Percentiles rank a stretch among this genome's conserved stretches.
Evolutionary conservation across 179 eudicot genomes (phyloP).

Genomic region (Camellia oleifera): DNA sequence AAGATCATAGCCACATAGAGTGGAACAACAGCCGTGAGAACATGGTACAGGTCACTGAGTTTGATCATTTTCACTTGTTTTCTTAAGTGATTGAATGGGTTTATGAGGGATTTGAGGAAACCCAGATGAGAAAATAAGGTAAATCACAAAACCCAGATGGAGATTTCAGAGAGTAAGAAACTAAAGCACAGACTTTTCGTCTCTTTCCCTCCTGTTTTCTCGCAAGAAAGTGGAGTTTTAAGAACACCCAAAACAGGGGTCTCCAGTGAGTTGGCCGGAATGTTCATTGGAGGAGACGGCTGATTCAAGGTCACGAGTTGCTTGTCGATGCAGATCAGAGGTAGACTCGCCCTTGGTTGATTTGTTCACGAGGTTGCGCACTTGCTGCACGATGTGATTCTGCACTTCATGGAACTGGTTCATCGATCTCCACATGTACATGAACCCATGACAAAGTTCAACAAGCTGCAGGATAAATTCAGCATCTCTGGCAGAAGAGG

Average conservation of each 20-base stretch:
- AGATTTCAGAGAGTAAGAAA: neutral
- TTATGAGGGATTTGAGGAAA: constrained; percentile 3
- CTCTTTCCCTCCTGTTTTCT: neutral
- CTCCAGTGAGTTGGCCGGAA: neutral
- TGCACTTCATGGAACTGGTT: constrained; percentile 92
- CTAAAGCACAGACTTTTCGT: neutral
- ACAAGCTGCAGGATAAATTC: constrained; percentile 92
- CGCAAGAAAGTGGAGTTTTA: neutral
- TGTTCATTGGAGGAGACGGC: constrained; percentile 37
- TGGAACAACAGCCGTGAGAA: constrained; percentile 57
- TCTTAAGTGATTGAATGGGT: neutral
- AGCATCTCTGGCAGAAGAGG: constrained; percentile 87
- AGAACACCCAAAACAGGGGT: constrained; percentile 9
- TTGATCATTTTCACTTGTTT: constrained; percentile 37
- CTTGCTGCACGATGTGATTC: constrained; percentile 95
- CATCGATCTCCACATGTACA: constrained; percentile 99
- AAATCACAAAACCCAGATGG: constrained; percentile 8
- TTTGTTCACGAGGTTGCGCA: constrained; percentile 73
- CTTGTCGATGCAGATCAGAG: constrained; percentile 91
- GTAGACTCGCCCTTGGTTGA: constrained; percentile 66
- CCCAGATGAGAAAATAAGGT: constrained; percentile 11
- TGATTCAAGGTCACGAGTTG: constrained; percentile 93
- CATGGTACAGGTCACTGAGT: constrained; percentile 49
- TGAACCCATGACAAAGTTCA: constrained; percentile 96
- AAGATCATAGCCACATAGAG: constrained; percentile 56